Evolutionary conservation across 2,329 filamentous ascomycete species (phyloP).

Genomic region (Paecilomyces formosus): DNA sequence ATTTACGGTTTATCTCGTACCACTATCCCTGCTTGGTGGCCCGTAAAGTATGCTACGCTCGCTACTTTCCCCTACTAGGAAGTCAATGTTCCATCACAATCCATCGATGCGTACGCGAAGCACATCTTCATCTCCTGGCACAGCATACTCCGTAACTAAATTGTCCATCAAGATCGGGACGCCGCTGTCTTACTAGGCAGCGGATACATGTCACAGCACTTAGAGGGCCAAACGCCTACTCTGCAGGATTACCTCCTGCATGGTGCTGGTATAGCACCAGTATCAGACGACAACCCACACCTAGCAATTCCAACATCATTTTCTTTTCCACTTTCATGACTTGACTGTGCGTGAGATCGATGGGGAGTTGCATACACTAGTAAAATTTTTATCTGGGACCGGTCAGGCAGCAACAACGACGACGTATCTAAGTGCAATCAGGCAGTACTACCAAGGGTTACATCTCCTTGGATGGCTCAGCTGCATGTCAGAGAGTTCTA

Average conservation of each 20-base stretch:
- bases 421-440: background rate
- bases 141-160: background rate
- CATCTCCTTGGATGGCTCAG: background rate
- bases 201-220: background rate
- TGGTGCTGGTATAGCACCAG: background rate
- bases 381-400: background rate
- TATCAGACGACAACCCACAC: background rate
- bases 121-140: background rate
- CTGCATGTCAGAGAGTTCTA: background rate
- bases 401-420: background rate
- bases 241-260: background rate
- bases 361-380: background rate
- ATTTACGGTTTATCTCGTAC: background rate
- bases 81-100: background rate
- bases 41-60: background rate
- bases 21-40: background rate
- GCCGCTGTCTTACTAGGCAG: background rate
- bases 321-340: background rate
- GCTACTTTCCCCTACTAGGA: background rate
- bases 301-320: background rate
- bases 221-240: background rate
- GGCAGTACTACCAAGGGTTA: background rate
- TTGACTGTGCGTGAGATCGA: background rate
- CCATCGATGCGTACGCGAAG: background rate
- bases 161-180: background rate